Evolutionary conservation across 1,284 basidiomycete species (phyloP), one percentile per base, ranked within the genome.

Genomic region (Rhodofomes roseus): DNA sequence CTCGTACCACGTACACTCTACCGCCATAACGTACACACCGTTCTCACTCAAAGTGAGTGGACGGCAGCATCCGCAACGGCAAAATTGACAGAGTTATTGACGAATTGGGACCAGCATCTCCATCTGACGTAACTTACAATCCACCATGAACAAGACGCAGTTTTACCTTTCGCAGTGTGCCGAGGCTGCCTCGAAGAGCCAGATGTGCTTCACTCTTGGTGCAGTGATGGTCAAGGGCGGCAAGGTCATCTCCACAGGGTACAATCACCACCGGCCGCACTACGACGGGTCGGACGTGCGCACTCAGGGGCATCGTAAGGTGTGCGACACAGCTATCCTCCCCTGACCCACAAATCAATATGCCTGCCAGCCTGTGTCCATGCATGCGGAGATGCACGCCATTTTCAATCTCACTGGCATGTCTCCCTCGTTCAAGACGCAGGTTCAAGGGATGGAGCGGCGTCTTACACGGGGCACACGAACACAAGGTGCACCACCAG

Each of bases 311-410:
- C 75, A 75, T 65, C 75, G 79, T 57, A 82, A 79, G 71, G 71
- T 70, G 25, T 22, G 29, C 58, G 7, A 39, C 46, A 6, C 12
- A 12, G 29, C 18, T 20, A 41, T 41, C 9, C 3, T 11, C 25
- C 37, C 31, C 46, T 16, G 29, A 7, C 16, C 11, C 9, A 2
- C 8, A n/a, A 1, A 7, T 23, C 6, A 22, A 37, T 5, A 7
- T 36, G 25, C 5, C 56, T 1, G 40, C 12, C 54, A 73, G 76
- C 80, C 82, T 23, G 71, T 82, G 22, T 83, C 80, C 3, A 84
- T 85, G 81, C 82, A 86, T 64, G 83, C 83, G 2, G 82, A 85
- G 72, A 85, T 84, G 83, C 80, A 84, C 63, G 79, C 78, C 16
- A 85, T 83, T 63, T 82, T 79, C 70, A 82, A 71, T 64, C 63